phyloP scores from a whole-genome alignment of 73 alveolate species.

The Paramecium primaurelia region DNA sequence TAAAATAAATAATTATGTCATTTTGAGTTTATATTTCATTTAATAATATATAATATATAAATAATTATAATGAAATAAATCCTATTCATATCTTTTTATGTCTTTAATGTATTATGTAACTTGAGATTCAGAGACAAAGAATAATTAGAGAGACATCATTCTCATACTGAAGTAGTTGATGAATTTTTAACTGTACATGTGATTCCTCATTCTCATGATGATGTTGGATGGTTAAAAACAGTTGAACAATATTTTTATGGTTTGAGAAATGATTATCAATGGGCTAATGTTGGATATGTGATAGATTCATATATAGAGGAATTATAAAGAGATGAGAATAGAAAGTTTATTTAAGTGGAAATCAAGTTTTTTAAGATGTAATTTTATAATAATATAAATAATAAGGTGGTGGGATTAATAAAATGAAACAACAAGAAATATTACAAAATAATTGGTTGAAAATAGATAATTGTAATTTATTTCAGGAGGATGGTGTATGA shows the following conservation, averaged over 20 bases:
- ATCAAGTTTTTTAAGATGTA: slow-evolving; percentile 51
- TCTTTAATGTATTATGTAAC: neutral
- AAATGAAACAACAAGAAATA: neutral
- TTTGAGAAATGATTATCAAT: slow-evolving; percentile 5
- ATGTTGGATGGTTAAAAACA: slow-evolving; percentile 99
- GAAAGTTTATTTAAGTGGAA: slow-evolving; percentile 63
- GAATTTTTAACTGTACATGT: slow-evolving; percentile 83
- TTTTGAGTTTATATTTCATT: neutral
- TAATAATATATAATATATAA: neutral
- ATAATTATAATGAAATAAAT: neutral
- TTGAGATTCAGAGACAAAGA: slow-evolving; percentile 1
- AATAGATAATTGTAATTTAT: slow-evolving; percentile 74
- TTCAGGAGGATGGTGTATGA: slow-evolving; percentile 98
- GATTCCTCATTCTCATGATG: slow-evolving; percentile 98
- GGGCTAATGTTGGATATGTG: slow-evolving; percentile 61
- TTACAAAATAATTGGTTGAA: neutral
- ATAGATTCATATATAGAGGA: slow-evolving; percentile 62
- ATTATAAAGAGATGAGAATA: slow-evolving; percentile 66
- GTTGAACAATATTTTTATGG: slow-evolving; percentile 74
- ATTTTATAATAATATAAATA: neutral
- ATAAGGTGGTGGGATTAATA: slow-evolving; percentile 57
- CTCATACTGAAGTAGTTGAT: neutral
- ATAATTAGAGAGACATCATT: slow-evolving; percentile 14
- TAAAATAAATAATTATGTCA: neutral
- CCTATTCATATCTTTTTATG: neutral